Base-by-base conservation (phyloP, 2,329 filamentous ascomycete species). In the Colletotrichum tofieldiae region DNA sequence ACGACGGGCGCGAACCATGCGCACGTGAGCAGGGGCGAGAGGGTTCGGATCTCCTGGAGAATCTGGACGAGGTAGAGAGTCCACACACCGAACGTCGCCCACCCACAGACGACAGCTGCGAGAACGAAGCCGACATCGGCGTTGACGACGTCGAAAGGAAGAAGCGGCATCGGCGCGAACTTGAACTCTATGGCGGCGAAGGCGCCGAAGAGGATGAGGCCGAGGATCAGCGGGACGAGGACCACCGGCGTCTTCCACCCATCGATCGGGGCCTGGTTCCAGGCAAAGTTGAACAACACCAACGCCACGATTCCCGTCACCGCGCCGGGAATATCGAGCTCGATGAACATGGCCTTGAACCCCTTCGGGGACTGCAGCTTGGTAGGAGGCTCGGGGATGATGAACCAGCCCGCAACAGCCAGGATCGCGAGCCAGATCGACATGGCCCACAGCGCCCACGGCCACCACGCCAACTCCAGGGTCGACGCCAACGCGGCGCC, bases 261-360 rank as follows among this genome's bases (percentile, higher is more conserved):
- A 1, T 85, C 87, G 0, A 89, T 82, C 0, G 89, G 86, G 0
- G 88, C 90, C 77, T 93, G 90, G 71, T 91, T 93, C 89, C 90
- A 92, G 0, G 90, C 88, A 75, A 93, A 89, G 77, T 92, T 92
- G 80, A 93, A 85, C 23, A 93, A 82, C 0, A 92, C 83, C 32
- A 93, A 81, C 0, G 86, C 86, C 0, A 83, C 81, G 23, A 92
- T 84, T 1, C 91, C 90, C 0, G 81, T 76, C 1, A 81, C 41
- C 0, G 81, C 82, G 1, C 84, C 85, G 0, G 79, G 79, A 9
- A 85, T 68, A 49, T 87, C 86, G 5, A 86, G 78, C 14, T 80
- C 78, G 1, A 73, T 67, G 5, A 80, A 61, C 41, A 77, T 64
- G 3, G 74, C 75, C 47, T 73, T 70, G 55, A 68, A 65, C 2